phyloP scores from a whole-genome alignment of 2,329 filamentous ascomycete species.

The Zymoseptoria tritici region DNA sequence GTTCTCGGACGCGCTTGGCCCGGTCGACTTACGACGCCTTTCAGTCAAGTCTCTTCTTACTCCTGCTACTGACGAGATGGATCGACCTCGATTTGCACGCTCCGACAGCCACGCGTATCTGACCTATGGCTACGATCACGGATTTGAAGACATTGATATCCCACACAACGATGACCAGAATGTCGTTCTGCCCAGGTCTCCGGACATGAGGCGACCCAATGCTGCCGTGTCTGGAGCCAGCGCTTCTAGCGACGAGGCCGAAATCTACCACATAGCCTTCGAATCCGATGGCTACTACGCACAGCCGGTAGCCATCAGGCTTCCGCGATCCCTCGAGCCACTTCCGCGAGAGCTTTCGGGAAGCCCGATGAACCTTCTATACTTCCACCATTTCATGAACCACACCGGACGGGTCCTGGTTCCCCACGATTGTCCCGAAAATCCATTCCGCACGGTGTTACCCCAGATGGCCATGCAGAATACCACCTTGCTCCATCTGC shows the following conservation, averaged over 20 bases:
- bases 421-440: constrained; percentile 55
- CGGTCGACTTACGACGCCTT: constrained; percentile 45
- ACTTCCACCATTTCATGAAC: constrained; percentile 68
- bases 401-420: constrained; percentile 65
- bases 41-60: constrained; percentile 61
- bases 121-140: constrained; percentile 65
- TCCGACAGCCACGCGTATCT: constrained; percentile 16
- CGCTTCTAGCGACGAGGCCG: constrained; percentile 19
- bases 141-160: constrained; percentile 61
- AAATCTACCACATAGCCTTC: constrained; percentile 42
- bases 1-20: constrained; percentile 21
- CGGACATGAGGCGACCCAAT: constrained; percentile 26
- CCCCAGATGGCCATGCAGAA: constrained; percentile 62
- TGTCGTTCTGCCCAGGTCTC: constrained; percentile 45
- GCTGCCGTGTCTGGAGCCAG: constrained; percentile 26
- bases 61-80: constrained; percentile 37
- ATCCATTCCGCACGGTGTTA: constrained; percentile 53
- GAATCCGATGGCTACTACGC: constrained; percentile 61
- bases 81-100: constrained; percentile 10
- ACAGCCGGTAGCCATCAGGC: constrained; percentile 58
- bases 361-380: constrained; percentile 74
- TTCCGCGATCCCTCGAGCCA: constrained; percentile 50
- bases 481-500: constrained; percentile 64
- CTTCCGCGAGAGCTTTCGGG: constrained; percentile 53
- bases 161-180: constrained; percentile 63